Percentiles rank a stretch among this genome's conserved stretches.
These are phyloP conservation scores for Albugo candida DNA, from an alignment of 352 stramenopile species.

Conservation along the genomic window DNA sequence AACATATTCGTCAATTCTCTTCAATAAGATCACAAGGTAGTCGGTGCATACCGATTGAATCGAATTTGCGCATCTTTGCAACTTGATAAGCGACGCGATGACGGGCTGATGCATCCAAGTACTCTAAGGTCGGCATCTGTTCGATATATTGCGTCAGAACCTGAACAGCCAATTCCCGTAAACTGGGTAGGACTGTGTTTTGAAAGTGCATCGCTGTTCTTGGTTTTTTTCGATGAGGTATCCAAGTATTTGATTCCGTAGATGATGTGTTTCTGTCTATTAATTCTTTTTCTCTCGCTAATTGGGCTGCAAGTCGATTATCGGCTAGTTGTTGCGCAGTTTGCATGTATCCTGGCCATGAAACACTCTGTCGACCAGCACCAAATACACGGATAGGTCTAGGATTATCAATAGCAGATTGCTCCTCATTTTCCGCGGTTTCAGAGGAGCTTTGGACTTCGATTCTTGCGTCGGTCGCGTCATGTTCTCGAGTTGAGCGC, in stretches of 20 bases:
- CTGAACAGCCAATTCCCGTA: constrained; percentile 32
- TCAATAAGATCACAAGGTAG: background rate
- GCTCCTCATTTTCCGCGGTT: no score
- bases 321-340: constrained; percentile 39
- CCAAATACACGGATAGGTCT: no score
- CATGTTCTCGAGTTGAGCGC: no score
- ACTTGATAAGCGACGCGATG: constrained; percentile 36
- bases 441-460: no score
- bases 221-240: constrained; percentile 21
- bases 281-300: constrained; percentile 15
- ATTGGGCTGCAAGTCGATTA: constrained; percentile 35
- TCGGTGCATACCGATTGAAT: constrained; percentile 16
- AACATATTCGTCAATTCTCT: background rate
- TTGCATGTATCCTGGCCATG: constrained; percentile 63
- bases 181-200: constrained; percentile 22
- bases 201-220: constrained; percentile 23
- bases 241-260: constrained; percentile 13
- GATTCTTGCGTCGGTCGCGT: no score
- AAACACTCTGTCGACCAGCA: background rate
- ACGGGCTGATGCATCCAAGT: constrained; percentile 37
- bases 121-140: constrained; percentile 40
- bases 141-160: constrained; percentile 43
- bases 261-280: constrained; percentile 4
- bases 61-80: constrained; percentile 34
- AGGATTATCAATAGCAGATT: no score